Percentiles rank a stretch among this genome's conserved stretches.
phyloP scores from a whole-genome alignment of 2,329 filamentous ascomycete species.

The Diaporthe sp. region DNA sequence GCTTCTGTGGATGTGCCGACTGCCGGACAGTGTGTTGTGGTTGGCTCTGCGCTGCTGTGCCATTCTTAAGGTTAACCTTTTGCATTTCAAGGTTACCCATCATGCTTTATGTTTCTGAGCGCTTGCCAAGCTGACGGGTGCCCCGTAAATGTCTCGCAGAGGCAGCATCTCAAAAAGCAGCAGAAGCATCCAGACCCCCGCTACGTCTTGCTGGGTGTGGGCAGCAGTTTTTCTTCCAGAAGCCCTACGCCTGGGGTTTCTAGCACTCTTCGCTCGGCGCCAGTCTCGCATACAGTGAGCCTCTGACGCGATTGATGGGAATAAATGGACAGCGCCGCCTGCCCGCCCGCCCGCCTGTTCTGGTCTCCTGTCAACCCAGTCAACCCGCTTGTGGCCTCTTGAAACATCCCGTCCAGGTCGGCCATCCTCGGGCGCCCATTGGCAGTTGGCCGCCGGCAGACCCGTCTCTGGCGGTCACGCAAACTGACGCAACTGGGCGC shows the following conservation, averaged over 20 bases:
- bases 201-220: not conserved
- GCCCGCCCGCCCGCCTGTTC: too few species aligned
- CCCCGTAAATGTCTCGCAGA: slow-evolving; percentile 16
- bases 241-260: not conserved
- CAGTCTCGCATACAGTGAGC: slow-evolving; percentile 11
- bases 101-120: slow-evolving; percentile 8
- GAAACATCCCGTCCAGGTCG: slow-evolving; percentile 17
- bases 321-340: not conserved
- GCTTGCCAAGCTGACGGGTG: slow-evolving; percentile 20
- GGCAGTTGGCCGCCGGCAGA: slow-evolving; percentile 18
- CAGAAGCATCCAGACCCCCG: not conserved
- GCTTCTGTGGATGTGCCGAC: slow-evolving; percentile 1
- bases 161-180: not conserved
- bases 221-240: not conserved
- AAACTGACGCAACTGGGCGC: slow-evolving; percentile 10
- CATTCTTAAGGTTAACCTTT: slow-evolving; percentile 23
- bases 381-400: slow-evolving; percentile 16
- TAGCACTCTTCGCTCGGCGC: not conserved
- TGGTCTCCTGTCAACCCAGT: slow-evolving; percentile 6
- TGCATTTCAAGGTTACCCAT: slow-evolving; percentile 22
- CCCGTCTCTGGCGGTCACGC: slow-evolving; percentile 24
- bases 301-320: not conserved
- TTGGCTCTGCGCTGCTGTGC: not conserved
- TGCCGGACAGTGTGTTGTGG: not conserved
- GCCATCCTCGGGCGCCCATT: slow-evolving; percentile 9